Base-by-base conservation (phyloP, 345 rosid genomes). In the Syzygium jambos region DNA sequence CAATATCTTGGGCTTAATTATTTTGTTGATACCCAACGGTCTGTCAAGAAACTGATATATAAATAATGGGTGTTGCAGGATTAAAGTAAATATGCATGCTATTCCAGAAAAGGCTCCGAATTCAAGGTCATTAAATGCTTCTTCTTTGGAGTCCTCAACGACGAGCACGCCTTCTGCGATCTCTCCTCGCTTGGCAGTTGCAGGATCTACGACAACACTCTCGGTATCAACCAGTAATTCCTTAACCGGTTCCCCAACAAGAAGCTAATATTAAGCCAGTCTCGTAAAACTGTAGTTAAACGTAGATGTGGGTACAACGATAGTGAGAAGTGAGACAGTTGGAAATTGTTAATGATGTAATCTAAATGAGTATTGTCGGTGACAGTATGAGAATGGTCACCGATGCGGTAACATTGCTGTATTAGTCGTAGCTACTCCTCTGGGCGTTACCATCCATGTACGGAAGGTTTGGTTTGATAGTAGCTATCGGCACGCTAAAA, bases 81-180 rank as follows among this genome's bases (percentile, higher is more conserved):
- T 97, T 87, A 96, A 92, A 90, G 90, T 97, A 46, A 95, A 97
- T 90, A 96, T 95, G 99, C 89, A 95, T 86, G 92, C 96, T 13
- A 90, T 96, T 68, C 95, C 93, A 52, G 95, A 92, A 51, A 94
- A 92, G 89, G 68, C 88, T 88, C 89, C 92, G 9, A 89, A 80
- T 30, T 87, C 92, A 80, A 90, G 87, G 85, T 90, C 92, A 10
- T 85, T 89, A 9, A 89, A 89, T 55, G 92, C 91, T 6, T 92
- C 93, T 83, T 89, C 85, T 17, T 77, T 17, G 14, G 91, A 73
- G 38, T 85, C 90, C 34, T 90, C 90, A 22, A 52, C 77, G 14
- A 87, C 89, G 9, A 88, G 89, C 87, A 90, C 91, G 27, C 89
- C 90, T 57, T 87, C 88, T 56, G 87, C 92, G 21, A 55, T 84